phyloP scores from a whole-genome alignment of 2,329 filamentous ascomycete species.

The Penicillium crustosum region DNA sequence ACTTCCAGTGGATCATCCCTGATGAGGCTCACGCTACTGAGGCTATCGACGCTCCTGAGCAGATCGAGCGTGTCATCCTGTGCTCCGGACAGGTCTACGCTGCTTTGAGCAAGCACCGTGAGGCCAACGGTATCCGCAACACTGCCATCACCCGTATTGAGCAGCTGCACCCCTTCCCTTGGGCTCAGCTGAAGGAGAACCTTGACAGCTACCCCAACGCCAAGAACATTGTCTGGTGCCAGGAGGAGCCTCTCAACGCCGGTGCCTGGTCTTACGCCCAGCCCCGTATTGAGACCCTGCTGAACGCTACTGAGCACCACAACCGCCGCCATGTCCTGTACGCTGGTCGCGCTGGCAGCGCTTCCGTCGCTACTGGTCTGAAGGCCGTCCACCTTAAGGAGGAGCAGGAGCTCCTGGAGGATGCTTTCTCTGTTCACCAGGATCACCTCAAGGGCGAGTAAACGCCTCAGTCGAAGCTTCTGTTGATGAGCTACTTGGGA shows the following conservation, averaged over 20 bases:
- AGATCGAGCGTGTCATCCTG: constrained; percentile 91
- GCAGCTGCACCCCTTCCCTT: constrained; percentile 98
- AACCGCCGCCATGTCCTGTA: constrained; percentile 97
- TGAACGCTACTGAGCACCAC: constrained; percentile 88
- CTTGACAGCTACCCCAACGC: constrained; percentile 96
- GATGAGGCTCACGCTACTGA: constrained; percentile 78
- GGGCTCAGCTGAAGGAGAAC: constrained; percentile 95
- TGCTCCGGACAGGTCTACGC: constrained; percentile 95
- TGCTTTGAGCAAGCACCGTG: constrained; percentile 85
- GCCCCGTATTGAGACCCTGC: constrained; percentile 91
- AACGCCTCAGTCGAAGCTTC: constrained; percentile 18
- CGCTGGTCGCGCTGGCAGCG: constrained; percentile 88
- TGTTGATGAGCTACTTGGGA: constrained; percentile 4
- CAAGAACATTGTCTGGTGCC: constrained; percentile 94
- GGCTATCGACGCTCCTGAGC: constrained; percentile 72
- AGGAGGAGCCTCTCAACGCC: constrained; percentile 97
- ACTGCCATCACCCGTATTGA: constrained; percentile 94
- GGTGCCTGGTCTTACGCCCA: constrained; percentile 98
- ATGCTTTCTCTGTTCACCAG: constrained; percentile 63
- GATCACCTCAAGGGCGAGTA: constrained; percentile 67
- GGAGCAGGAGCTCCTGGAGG: constrained; percentile 76
- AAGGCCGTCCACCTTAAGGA: constrained; percentile 89
- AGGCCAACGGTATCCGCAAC: constrained; percentile 80
- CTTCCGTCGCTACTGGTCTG: constrained; percentile 87
- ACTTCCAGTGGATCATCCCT: constrained; percentile 95